Conservation (phyloP, 768 basidiomycete genomes). For the Leucosporidium creatinivorum region DNA sequence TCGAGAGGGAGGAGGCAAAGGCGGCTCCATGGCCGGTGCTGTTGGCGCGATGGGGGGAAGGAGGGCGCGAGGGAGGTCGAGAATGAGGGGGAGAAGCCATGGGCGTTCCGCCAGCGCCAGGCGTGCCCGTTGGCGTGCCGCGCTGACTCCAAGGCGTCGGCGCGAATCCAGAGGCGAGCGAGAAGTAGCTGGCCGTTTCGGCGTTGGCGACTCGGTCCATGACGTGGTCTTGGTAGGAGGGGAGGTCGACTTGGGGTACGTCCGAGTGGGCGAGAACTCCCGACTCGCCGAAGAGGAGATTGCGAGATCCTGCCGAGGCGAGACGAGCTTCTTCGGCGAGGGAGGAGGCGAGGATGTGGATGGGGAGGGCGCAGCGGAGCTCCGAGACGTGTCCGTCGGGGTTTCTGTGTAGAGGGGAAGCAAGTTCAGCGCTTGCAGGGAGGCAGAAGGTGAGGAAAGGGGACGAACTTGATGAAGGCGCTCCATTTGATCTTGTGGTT, state of each 20-base stretch:
- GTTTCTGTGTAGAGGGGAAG: slow-evolving; percentile 64
- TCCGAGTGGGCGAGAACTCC: slow-evolving; percentile 40
- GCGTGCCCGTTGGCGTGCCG: slow-evolving; percentile 21
- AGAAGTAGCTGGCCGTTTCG: slow-evolving; percentile 34
- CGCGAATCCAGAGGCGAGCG: slow-evolving; percentile 21
- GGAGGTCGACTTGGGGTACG: slow-evolving; percentile 66
- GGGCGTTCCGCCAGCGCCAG: slow-evolving; percentile 14
- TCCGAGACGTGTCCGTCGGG: slow-evolving; percentile 87
- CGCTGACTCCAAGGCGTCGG: slow-evolving; percentile 30
- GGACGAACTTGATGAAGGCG: slow-evolving; percentile 36
- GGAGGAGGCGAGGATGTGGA: slow-evolving; percentile 69
- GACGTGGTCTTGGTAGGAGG: slow-evolving; percentile 81
- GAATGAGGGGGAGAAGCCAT: slow-evolving; percentile 22
- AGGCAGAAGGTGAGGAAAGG: not conserved
- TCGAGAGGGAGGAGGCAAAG: slow-evolving; percentile 24
- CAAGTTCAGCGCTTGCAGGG: not conserved
- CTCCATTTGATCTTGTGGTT: slow-evolving; percentile 58
- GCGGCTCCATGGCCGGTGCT: slow-evolving; percentile 33
- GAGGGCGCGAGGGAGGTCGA: slow-evolving; percentile 20
- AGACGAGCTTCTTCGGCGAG: slow-evolving; percentile 68
- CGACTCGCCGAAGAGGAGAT: slow-evolving; percentile 55
- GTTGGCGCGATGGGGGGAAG: slow-evolving; percentile 16
- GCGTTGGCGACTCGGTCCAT: slow-evolving; percentile 66
- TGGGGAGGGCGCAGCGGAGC: slow-evolving; percentile 84
- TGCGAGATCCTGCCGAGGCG: slow-evolving; percentile 65